A percentile compares a stretch with the other conserved stretches of the same genome.
Evolutionary conservation across 208 protist species (phyloP).

Genomic region (Leishmania lainsoni): DNA sequence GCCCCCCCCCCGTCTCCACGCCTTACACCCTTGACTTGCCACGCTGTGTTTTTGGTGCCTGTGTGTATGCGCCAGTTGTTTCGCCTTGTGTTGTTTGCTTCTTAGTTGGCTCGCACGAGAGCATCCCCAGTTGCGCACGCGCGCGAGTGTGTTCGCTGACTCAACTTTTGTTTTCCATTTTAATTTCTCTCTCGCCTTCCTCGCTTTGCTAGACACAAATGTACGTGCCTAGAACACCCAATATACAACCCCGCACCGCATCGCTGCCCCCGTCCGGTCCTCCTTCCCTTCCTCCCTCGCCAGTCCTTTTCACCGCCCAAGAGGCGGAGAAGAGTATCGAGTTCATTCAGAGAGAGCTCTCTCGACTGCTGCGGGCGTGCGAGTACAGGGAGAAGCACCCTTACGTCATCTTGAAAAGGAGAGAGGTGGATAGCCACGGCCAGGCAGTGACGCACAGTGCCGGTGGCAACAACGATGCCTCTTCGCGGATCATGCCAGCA

Average conservation of each 20-base stretch:
- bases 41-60: background rate
- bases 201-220: background rate
- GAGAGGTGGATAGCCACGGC: background rate
- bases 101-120: background rate
- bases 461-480: background rate
- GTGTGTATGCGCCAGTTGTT: background rate
- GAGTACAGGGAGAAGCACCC: slow-evolving; percentile 46
- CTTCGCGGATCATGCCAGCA: background rate
- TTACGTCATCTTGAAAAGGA: slow-evolving; percentile 1
- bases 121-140: background rate
- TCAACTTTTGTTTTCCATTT: background rate
- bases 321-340: slow-evolving; percentile 33
- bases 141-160: no score
- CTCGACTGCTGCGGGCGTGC: slow-evolving; percentile 41
- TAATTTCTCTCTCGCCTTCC: background rate
- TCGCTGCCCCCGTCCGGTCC: background rate
- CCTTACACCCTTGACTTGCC: background rate
- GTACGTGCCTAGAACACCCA: background rate
- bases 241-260: background rate
- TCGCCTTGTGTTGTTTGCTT: background rate
- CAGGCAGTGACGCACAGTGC: background rate
- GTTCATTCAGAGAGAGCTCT: slow-evolving; percentile 39
- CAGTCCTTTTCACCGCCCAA: slow-evolving; percentile 10
- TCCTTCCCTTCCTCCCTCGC: background rate
- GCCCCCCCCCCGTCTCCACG: no score